Evolutionary conservation across 768 basidiomycete genomes (phyloP).

Genomic region (Tricholoma saponaceum): DNA sequence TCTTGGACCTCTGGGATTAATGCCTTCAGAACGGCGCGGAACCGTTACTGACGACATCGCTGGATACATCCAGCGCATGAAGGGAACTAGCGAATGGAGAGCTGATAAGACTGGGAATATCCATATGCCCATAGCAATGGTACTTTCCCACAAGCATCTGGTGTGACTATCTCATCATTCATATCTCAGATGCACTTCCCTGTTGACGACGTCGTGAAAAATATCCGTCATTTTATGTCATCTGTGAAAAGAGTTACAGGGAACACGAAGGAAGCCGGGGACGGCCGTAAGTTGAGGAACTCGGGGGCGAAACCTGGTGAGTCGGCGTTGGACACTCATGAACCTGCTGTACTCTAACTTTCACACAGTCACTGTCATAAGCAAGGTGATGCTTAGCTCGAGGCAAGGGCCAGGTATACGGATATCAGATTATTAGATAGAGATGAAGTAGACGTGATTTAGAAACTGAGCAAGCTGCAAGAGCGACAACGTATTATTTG

Average conservation of each 20-base stretch:
- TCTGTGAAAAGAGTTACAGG: conserved; percentile 75
- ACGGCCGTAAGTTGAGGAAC: conserved; percentile 32
- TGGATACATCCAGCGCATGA: conserved; percentile 73
- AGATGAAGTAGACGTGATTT: conserved; percentile 12
- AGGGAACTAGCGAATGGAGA: conserved; percentile 89
- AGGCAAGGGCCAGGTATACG: conserved; percentile 87
- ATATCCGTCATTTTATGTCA: conserved; percentile 71
- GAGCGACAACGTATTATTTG: conserved; percentile 1
- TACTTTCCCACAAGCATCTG: conserved; percentile 27
- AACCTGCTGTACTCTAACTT: background rate
- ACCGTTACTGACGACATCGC: conserved; percentile 90
- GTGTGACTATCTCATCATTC: background rate
- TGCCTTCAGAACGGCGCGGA: conserved; percentile 93
- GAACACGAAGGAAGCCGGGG: conserved; percentile 54
- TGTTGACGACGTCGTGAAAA: conserved; percentile 69
- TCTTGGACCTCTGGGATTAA: conserved; percentile 86
- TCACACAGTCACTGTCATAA: conserved; percentile 63
- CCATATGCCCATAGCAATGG: conserved; percentile 75
- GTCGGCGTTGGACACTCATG: conserved; percentile 10
- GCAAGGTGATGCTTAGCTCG: conserved; percentile 81
- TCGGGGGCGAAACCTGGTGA: conserved; percentile 47
- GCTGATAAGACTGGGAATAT: conserved; percentile 86
- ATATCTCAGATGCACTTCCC: conserved; percentile 66
- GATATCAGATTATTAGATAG: conserved; percentile 65
- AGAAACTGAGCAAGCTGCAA: background rate